These are phyloP conservation scores for Penicillium thymicola DNA, from an alignment of 2,329 filamentous ascomycete species.

Conservation along the genomic window DNA sequence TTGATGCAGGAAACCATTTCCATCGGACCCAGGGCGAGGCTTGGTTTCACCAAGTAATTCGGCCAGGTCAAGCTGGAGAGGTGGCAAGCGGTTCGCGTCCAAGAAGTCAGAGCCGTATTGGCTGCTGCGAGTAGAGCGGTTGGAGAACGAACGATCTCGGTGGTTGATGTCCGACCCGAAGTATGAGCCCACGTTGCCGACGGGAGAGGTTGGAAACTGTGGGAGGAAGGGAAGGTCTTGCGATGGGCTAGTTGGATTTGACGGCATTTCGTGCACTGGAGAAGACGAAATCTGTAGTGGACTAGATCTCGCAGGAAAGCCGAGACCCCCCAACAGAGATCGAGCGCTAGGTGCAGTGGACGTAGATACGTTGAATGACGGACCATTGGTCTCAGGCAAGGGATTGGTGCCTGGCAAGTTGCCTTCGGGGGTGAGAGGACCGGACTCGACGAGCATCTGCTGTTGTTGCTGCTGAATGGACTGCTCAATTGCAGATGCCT, in stretches of 20 bases:
- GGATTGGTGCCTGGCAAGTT: slow-evolving; percentile 53
- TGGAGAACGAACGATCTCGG: slow-evolving; percentile 43
- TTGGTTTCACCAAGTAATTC: slow-evolving; percentile 31
- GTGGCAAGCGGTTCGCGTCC: slow-evolving; percentile 29
- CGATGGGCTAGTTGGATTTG: slow-evolving; percentile 35
- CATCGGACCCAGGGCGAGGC: slow-evolving; percentile 31
- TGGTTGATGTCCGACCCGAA: slow-evolving; percentile 32
- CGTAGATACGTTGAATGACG: slow-evolving; percentile 25
- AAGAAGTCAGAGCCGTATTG: slow-evolving; percentile 35
- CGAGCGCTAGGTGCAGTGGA: slow-evolving; percentile 31
- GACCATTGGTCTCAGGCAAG: slow-evolving; percentile 28
- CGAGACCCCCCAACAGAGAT: slow-evolving; percentile 36
- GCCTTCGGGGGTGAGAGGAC: slow-evolving; percentile 59
- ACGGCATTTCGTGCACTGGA: slow-evolving; percentile 30
- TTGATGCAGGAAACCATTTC: slow-evolving; percentile 33
- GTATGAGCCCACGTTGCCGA: slow-evolving; percentile 30
- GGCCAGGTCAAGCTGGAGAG: slow-evolving; percentile 32
- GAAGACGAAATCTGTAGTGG: slow-evolving; percentile 36
- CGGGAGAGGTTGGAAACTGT: slow-evolving; percentile 34
- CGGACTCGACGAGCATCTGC: slow-evolving; percentile 42
- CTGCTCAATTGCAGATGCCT: slow-evolving; percentile 43
- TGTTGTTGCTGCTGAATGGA: slow-evolving; percentile 46
- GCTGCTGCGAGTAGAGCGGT: slow-evolving; percentile 40
- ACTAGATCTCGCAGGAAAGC: slow-evolving; percentile 36
- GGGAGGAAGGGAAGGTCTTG: slow-evolving; percentile 31